These are phyloP conservation scores for Aphanomyces cochlioides DNA, from an alignment of 352 stramenopile genomes.

Conservation along the genomic window DNA sequence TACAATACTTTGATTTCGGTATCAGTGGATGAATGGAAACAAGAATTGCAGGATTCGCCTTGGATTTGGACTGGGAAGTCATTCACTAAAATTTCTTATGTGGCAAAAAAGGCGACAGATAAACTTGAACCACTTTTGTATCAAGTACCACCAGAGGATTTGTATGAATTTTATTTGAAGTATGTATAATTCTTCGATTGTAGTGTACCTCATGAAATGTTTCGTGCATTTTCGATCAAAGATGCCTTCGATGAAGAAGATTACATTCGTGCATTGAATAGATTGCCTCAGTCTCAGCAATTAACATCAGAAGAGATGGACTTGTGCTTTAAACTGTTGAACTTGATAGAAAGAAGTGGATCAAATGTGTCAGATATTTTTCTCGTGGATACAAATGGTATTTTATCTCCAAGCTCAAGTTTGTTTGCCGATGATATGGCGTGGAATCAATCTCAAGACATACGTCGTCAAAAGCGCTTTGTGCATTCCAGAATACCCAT, in stretches of 20 bases:
- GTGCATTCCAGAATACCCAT: constrained; percentile 48
- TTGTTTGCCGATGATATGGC: constrained; percentile 74
- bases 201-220: constrained; percentile 47
- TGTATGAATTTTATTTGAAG: constrained; percentile 30
- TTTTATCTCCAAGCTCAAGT: constrained; percentile 33
- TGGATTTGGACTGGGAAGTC: constrained; percentile 72
- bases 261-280: constrained; percentile 51
- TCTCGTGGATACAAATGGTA: background rate
- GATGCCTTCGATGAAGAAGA: constrained; percentile 47
- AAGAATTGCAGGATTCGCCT: constrained; percentile 38
- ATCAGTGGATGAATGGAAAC: constrained; percentile 37
- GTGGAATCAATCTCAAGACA: constrained; percentile 60
- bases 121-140: constrained; percentile 61
- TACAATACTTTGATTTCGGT: constrained; percentile 42
- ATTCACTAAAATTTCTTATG: constrained; percentile 51
- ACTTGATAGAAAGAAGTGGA: background rate
- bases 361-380: background rate
- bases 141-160: constrained; percentile 47
- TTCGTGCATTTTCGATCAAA: constrained; percentile 56
- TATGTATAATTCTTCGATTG: background rate
- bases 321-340: background rate
- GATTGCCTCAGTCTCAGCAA: constrained; percentile 36
- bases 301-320: constrained; percentile 27
- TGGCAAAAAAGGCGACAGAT: constrained; percentile 46
- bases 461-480: constrained; percentile 49